Evolutionary conservation across 2,329 filamentous ascomycete genomes (phyloP).

Genomic region (Trichoderma oligosporum): DNA sequence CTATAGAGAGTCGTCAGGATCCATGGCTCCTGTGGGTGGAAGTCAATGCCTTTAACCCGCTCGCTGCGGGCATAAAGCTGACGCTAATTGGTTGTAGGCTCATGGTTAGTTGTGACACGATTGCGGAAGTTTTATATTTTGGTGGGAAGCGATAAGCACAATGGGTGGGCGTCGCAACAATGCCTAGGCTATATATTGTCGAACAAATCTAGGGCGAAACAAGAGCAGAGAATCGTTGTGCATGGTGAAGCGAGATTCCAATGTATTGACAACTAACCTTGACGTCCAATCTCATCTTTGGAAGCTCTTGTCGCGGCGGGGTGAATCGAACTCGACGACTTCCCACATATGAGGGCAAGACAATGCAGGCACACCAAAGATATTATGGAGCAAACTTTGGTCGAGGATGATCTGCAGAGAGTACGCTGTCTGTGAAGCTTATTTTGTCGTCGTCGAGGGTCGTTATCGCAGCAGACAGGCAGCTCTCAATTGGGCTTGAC

Average conservation of each 20-base stretch:
- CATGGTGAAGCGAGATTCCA: not conserved
- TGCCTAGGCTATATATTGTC: too few species aligned
- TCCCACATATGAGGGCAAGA: slow-evolving; percentile 14
- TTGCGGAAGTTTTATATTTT: not conserved
- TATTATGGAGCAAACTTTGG: slow-evolving; percentile 3
- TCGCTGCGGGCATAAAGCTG: slow-evolving; percentile 72
- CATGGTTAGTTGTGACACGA: not conserved
- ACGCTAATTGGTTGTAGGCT: slow-evolving; percentile 31
- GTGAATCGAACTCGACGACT: slow-evolving; percentile 11
- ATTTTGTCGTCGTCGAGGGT: slow-evolving; percentile 13
- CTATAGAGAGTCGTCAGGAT: slow-evolving; percentile 94
- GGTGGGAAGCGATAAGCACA: not conserved
- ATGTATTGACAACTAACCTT: slow-evolving; percentile 33
- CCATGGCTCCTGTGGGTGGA: slow-evolving; percentile 96
- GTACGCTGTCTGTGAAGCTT: slow-evolving; percentile 16
- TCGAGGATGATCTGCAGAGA: slow-evolving; percentile 7
- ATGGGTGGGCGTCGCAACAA: not conserved
- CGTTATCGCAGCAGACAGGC: slow-evolving; percentile 18
- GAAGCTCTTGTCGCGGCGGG: slow-evolving; percentile 5
- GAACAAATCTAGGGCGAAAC: not conserved
- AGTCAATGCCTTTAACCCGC: slow-evolving; percentile 96
- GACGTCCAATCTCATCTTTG: slow-evolving; percentile 42
- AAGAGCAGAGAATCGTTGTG: not conserved
- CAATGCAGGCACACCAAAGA: not conserved
- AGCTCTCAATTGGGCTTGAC: slow-evolving; percentile 18